These are phyloP conservation scores for Amborella trichopoda DNA, from an alignment of 164 flowering plant species.

Conservation along the genomic window DNA sequence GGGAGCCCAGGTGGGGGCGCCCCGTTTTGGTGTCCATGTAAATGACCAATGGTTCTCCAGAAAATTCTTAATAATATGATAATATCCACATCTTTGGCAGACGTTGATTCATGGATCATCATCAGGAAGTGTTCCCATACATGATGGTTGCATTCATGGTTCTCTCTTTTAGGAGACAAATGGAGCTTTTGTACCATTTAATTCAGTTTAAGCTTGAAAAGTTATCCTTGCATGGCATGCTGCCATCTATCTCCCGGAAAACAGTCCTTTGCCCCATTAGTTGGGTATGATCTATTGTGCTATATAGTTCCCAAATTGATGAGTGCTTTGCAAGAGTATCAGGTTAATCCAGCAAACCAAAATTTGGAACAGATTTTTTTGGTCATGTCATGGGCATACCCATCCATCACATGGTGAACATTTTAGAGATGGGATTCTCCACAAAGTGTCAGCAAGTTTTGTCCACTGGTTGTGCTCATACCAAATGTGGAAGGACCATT, in stretches of 20 bases:
- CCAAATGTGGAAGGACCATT: constrained; percentile 71
- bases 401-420: constrained; percentile 64
- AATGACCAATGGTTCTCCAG: no score
- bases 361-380: constrained; percentile 62
- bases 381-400: constrained; percentile 87
- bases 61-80: constrained; percentile 50
- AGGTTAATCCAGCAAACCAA: constrained; percentile 73
- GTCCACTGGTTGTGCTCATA: constrained; percentile 74
- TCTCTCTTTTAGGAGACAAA: constrained; percentile 61
- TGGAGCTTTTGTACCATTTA: constrained; percentile 57
- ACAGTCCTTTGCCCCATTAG: constrained; percentile 74
- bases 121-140: constrained; percentile 78
- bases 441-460: constrained; percentile 79
- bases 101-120: constrained; percentile 87
- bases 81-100: constrained; percentile 62
- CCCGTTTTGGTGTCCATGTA: no score
- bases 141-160: constrained; percentile 92
- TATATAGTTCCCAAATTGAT: constrained; percentile 69
- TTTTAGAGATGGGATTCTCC: constrained; percentile 70
- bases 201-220: constrained; percentile 62
- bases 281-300: constrained; percentile 78
- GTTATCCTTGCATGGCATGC: constrained; percentile 93
- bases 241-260: constrained; percentile 76
- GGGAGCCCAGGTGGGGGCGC: no score
- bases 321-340: constrained; percentile 55